Evolutionary conservation across 2,329 filamentous ascomycete genomes (phyloP).

Genomic region (Verticillium isaacii): DNA sequence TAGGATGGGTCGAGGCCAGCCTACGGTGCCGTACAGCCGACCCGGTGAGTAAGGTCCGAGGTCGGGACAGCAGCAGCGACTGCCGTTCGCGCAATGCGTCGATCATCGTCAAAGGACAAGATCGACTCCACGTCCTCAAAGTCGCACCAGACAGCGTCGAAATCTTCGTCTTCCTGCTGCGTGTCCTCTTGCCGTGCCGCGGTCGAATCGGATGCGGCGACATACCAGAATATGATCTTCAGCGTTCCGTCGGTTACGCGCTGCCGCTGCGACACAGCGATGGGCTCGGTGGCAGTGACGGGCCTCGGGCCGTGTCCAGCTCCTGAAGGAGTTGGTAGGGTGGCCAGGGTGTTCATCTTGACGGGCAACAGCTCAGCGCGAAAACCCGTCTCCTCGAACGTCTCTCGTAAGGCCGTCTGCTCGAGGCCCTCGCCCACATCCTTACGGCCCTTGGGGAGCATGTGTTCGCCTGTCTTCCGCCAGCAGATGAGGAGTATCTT

Average conservation of each 20-base stretch:
- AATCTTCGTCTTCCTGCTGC: slow-evolving; percentile 9
- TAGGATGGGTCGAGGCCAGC: neutral
- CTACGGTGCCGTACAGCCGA: neutral
- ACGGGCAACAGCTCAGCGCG: neutral
- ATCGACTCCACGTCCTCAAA: neutral
- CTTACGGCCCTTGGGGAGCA: slow-evolving; percentile 14
- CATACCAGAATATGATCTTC: slow-evolving; percentile 9
- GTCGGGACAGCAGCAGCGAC: neutral
- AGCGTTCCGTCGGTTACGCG: neutral
- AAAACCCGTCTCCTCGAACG: slow-evolving; percentile 12
- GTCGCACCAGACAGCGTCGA: slow-evolving; percentile 3
- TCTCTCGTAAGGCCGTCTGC: slow-evolving; percentile 11
- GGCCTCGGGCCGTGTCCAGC: neutral
- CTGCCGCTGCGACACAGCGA: slow-evolving; percentile 7
- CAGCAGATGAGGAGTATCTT: slow-evolving; percentile 5
- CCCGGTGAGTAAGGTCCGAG: neutral
- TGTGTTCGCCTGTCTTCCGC: neutral
- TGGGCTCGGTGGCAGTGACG: slow-evolving; percentile 4
- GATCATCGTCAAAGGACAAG: slow-evolving; percentile 7
- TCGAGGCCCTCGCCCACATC: slow-evolving; percentile 12
- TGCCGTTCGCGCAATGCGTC: neutral
- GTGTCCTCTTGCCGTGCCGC: neutral
- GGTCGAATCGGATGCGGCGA: slow-evolving; percentile 1
- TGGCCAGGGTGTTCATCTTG: slow-evolving; percentile 2
- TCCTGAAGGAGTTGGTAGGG: neutral